phyloP scores from a whole-genome alignment of 2,329 filamentous ascomycete species.

The Exophiala lecanii-corni region DNA sequence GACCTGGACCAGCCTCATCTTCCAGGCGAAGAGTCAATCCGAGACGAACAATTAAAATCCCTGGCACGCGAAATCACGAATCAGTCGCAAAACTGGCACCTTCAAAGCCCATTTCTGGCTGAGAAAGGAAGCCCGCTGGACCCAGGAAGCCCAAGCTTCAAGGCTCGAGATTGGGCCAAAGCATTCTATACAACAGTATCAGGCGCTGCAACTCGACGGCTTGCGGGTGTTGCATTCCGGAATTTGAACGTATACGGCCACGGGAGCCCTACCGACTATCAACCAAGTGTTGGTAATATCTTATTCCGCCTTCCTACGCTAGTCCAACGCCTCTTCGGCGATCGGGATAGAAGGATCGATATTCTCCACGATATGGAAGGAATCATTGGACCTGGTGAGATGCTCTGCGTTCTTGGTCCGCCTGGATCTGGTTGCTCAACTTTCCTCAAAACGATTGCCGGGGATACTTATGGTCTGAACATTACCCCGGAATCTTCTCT shows the following conservation, averaged over 20 bases:
- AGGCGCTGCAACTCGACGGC: background rate
- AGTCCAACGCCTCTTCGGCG: background rate
- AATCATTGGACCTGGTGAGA: conserved; percentile 45
- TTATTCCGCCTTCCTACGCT: background rate
- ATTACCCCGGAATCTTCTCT: conserved; percentile 66
- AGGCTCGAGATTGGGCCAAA: background rate
- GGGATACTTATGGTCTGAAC: conserved; percentile 74
- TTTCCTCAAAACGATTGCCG: conserved; percentile 75
- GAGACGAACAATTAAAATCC: too few relatives aligned
- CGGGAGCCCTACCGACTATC: conserved; percentile 40
- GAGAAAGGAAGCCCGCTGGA: background rate
- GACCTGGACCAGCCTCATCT: too few relatives aligned
- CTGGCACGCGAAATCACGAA: background rate
- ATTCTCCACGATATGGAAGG: conserved; percentile 51
- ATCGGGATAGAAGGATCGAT: conserved; percentile 49
- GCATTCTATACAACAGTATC: background rate
- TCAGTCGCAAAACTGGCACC: background rate
- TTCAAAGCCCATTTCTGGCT: background rate
- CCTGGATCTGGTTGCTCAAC: conserved; percentile 68
- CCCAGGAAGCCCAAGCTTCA: background rate
- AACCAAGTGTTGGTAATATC: conserved; percentile 28
- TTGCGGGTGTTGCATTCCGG: conserved; percentile 29
- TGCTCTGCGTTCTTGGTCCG: conserved; percentile 64
- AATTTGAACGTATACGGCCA: conserved; percentile 42
- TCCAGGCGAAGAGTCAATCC: too few relatives aligned